phyloP scores from a whole-genome alignment of 2,329 filamentous ascomycete genomes.

The Scedosporium boydii region DNA sequence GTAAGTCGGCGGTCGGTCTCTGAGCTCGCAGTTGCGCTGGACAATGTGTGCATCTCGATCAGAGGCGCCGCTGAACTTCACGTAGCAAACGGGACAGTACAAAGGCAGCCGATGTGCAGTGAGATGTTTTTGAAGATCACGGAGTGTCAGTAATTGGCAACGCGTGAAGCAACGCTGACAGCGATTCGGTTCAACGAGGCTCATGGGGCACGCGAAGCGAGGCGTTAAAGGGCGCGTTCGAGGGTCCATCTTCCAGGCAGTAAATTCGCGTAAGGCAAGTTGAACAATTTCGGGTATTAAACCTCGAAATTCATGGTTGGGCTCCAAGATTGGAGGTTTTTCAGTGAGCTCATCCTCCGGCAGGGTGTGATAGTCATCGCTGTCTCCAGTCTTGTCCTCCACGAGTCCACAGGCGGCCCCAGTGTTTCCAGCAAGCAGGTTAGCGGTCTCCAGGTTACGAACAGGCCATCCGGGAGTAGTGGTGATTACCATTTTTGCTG shows the following conservation, averaged over 20 bases:
- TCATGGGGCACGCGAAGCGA: slow-evolving; percentile 2
- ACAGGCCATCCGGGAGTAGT: background rate
- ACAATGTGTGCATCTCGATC: slow-evolving; percentile 1
- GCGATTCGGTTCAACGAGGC: background rate
- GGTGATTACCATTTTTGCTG: background rate
- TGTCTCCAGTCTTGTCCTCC: background rate
- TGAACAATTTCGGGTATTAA: background rate
- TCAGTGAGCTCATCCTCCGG: background rate
- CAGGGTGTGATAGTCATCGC: background rate
- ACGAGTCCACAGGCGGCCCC: background rate
- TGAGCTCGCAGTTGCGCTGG: slow-evolving; percentile 1
- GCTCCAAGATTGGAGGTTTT: background rate
- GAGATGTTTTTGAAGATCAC: background rate
- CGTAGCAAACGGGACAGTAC: slow-evolving; percentile 6
- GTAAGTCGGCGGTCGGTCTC: background rate
- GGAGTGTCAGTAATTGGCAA: slow-evolving; percentile 12
- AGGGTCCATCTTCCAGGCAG: background rate
- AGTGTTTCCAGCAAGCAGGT: background rate
- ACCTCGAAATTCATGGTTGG: background rate
- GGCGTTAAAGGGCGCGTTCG: background rate
- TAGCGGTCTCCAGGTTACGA: background rate
- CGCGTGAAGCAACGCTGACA: slow-evolving; percentile 6
- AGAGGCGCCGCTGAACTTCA: background rate
- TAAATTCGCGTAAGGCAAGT: background rate
- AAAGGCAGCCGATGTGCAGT: background rate